Conservation (phyloP, 768 basidiomycete genomes). For the Tulasnella sp. region DNA sequence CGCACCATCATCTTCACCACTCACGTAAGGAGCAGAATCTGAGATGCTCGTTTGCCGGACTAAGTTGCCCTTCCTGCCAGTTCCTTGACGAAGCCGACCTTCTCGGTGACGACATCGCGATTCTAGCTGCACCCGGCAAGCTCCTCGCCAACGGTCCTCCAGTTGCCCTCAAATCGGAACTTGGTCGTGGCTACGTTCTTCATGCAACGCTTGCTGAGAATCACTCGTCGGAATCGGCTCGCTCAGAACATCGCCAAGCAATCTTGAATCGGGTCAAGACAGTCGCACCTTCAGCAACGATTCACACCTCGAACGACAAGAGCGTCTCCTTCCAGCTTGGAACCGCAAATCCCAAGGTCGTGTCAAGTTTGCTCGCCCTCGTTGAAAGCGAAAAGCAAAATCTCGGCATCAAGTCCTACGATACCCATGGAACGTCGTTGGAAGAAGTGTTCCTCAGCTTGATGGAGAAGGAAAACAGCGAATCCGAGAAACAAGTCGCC, state of each 20-base stretch:
- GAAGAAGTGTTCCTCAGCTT: slow-evolving; percentile 81
- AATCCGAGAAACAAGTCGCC: slow-evolving; percentile 44
- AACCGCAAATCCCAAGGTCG: slow-evolving; percentile 58
- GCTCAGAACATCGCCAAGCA: slow-evolving; percentile 36
- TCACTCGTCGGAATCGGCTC: slow-evolving; percentile 1
- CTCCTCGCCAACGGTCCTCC: slow-evolving; percentile 74
- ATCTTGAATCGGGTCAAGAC: slow-evolving; percentile 52
- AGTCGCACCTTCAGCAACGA: slow-evolving; percentile 53
- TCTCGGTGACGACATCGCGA: slow-evolving; percentile 73
- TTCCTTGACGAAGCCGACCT: slow-evolving; percentile 82
- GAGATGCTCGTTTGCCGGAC: slow-evolving; percentile 13
- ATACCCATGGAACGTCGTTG: slow-evolving; percentile 72
- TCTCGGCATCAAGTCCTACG: slow-evolving; percentile 57
- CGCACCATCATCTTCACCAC: slow-evolving; percentile 77
- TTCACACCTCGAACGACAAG: slow-evolving; percentile 50
- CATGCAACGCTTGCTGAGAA: slow-evolving; percentile 53
- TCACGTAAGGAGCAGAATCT: slow-evolving; percentile 55
- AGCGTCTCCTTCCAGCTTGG: slow-evolving; percentile 61
- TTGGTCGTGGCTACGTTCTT: slow-evolving; percentile 74
- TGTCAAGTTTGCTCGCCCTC: slow-evolving; percentile 59
- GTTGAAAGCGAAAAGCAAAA: slow-evolving; percentile 48
- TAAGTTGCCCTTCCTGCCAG: slow-evolving; percentile 42
- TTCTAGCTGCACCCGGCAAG: slow-evolving; percentile 74
- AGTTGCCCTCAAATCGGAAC: slow-evolving; percentile 67
- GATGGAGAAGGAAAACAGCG: slow-evolving; percentile 51